Conservation (phyloP, 2,329 filamentous ascomycete genomes). For the Tothia fuscella region DNA sequence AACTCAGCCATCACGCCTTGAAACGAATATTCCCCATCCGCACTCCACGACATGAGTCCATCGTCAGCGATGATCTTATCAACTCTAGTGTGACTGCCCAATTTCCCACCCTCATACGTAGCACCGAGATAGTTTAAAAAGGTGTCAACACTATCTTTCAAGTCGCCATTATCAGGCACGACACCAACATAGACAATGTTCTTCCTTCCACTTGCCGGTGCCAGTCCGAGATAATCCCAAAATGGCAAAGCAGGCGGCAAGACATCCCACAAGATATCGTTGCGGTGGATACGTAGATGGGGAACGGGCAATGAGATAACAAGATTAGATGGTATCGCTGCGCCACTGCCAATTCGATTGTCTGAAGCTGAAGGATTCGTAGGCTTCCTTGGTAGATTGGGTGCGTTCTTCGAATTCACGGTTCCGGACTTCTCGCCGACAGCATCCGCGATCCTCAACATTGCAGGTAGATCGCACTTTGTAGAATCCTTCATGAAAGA, state of each 20-base stretch:
- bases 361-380: too few relatives aligned
- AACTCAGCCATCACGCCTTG: slow-evolving; percentile 21
- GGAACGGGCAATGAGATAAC: slow-evolving; percentile 59
- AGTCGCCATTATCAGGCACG: slow-evolving; percentile 52
- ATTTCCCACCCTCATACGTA: slow-evolving; percentile 60
- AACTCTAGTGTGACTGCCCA: slow-evolving; percentile 48
- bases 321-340: too few relatives aligned
- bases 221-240: slow-evolving; percentile 70
- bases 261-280: slow-evolving; percentile 58
- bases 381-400: too few relatives aligned
- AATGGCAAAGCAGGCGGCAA: slow-evolving; percentile 64
- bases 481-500: too few relatives aligned
- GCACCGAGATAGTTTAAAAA: slow-evolving; percentile 59
- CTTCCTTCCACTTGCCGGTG: slow-evolving; percentile 58
- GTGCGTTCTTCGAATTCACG: too few relatives aligned
- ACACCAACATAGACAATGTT: slow-evolving; percentile 60
- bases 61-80: slow-evolving; percentile 14
- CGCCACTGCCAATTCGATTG: too few relatives aligned
- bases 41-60: slow-evolving; percentile 24
- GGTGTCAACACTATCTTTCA: slow-evolving; percentile 46
- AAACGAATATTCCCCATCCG: slow-evolving; percentile 14
- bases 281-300: slow-evolving; percentile 59
- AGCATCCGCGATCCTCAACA: too few relatives aligned
- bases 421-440: too few relatives aligned
- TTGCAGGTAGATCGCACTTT: too few relatives aligned